Percentiles rank a stretch among this genome's conserved stretches.
phyloP scores from a whole-genome alignment of 2,329 filamentous ascomycete genomes.

The Aureobasidium melanogenum region DNA sequence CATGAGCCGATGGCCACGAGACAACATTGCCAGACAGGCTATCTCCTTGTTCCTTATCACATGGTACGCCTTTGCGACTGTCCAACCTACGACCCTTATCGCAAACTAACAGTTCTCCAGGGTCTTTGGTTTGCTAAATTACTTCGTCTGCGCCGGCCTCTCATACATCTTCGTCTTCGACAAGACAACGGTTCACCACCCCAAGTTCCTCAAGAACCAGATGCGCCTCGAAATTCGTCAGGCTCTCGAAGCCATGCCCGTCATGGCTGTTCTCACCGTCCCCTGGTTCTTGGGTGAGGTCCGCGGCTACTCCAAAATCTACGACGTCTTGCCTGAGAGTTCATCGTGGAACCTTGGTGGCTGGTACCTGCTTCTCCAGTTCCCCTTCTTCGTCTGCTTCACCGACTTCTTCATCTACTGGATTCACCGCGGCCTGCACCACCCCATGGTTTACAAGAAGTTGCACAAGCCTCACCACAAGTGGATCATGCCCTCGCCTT shows the following conservation, averaged over 20 bases:
- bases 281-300: slow-evolving; percentile 78
- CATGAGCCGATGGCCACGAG: slow-evolving; percentile 65
- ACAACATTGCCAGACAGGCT: slow-evolving; percentile 67
- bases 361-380: slow-evolving; percentile 74
- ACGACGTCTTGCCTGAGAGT: slow-evolving; percentile 49
- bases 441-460: slow-evolving; percentile 71
- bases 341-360: slow-evolving; percentile 63
- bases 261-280: slow-evolving; percentile 73
- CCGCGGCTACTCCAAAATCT: slow-evolving; percentile 76
- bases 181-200: slow-evolving; percentile 78
- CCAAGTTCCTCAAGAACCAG: slow-evolving; percentile 92
- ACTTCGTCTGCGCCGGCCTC: slow-evolving; percentile 73
- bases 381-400: slow-evolving; percentile 79
- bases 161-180: slow-evolving; percentile 90
- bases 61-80: slow-evolving; percentile 49
- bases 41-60: slow-evolving; percentile 74
- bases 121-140: slow-evolving; percentile 75
- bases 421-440: slow-evolving; percentile 80
- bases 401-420: slow-evolving; percentile 88
- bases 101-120: slow-evolving; percentile 38
- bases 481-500: slow-evolving; percentile 98
- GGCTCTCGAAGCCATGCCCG: slow-evolving; percentile 65
- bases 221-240: slow-evolving; percentile 78
- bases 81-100: background rate
- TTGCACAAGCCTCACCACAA: slow-evolving; percentile 98